These are phyloP conservation scores for Fusarium solani-melongenae DNA, from an alignment of 2,329 filamentous ascomycete species.

Conservation along the genomic window DNA sequence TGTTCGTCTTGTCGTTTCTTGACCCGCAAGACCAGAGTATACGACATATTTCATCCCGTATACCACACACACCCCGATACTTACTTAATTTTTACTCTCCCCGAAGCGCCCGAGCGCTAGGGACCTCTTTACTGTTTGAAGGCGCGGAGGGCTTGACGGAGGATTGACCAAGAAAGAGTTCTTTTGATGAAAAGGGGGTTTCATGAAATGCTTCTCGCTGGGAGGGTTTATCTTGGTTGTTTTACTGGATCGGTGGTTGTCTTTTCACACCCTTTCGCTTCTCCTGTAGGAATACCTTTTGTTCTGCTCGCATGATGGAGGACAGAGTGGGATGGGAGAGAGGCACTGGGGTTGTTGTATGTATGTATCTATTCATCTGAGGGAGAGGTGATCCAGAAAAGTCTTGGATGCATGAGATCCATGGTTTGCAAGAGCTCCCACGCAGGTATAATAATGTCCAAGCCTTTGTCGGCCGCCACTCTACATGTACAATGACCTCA, in stretches of 20 bases:
- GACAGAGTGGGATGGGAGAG: not conserved
- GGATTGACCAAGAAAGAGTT: constrained; percentile 16
- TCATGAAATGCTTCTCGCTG: constrained; percentile 23
- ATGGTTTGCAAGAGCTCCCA: constrained; percentile 6
- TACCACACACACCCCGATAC: constrained; percentile 8
- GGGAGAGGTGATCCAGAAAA: constrained; percentile 16
- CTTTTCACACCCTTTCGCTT: constrained; percentile 21
- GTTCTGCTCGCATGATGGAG: constrained; percentile 15
- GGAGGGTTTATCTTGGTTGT: constrained; percentile 10
- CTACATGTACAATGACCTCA: no score
- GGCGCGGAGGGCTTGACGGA: constrained; percentile 7
- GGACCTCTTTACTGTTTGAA: constrained; percentile 18
- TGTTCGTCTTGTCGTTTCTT: constrained; percentile 5
- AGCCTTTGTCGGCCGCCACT: not conserved
- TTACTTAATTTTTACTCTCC: constrained; percentile 42
- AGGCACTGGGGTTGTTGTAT: constrained; percentile 11
- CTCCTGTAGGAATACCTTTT: constrained; percentile 35
- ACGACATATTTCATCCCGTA: constrained; percentile 26
- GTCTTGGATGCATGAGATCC: constrained; percentile 16
- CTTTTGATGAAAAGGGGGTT: constrained; percentile 25
- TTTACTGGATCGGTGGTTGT: constrained; percentile 21
- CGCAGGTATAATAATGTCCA: constrained; percentile 28
- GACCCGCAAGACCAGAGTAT: constrained; percentile 23
- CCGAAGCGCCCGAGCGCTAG: constrained; percentile 26
- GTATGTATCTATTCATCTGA: constrained; percentile 19